Percentiles rank a stretch among this genome's conserved stretches.
Conservation (phyloP, 78 protist genomes). For the Emiliania huxleyi region DNA sequence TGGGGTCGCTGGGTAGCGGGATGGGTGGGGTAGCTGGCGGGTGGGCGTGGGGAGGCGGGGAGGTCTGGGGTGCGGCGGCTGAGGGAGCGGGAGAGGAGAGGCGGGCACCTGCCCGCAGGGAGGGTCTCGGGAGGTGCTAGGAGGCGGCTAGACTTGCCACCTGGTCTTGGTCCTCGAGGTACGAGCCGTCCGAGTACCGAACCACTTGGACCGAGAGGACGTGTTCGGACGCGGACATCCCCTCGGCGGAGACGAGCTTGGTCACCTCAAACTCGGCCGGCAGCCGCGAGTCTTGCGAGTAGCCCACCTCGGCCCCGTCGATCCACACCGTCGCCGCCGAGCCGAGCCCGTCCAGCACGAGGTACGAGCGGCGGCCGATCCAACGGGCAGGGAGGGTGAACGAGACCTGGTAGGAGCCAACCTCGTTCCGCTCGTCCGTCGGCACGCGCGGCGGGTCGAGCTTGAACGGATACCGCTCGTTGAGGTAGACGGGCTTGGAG, state of each 20-base stretch:
- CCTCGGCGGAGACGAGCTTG: neutral
- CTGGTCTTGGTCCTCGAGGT: conserved; percentile 33
- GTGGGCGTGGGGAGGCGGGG: no score
- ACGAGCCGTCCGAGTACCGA: neutral
- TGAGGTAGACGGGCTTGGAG: neutral
- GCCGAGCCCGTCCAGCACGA: neutral
- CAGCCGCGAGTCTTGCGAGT: conserved; percentile 12
- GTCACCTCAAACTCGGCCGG: conserved; percentile 18
- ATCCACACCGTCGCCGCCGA: neutral
- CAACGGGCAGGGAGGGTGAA: neutral
- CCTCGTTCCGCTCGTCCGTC: neutral
- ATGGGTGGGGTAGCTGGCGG: no score
- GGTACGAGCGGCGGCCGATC: neutral
- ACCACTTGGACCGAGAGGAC: neutral
- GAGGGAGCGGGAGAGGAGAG: no score
- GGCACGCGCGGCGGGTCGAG: neutral
- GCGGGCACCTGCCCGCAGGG: no score
- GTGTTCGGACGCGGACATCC: neutral
- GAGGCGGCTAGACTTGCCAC: no score
- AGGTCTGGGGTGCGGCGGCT: no score
- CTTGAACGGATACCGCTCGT: neutral
- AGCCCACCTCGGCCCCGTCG: neutral
- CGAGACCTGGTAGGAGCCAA: neutral
- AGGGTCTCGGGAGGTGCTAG: no score
- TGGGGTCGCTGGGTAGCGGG: no score